A percentile compares a stretch with the other conserved stretches of the same genome.
phyloP scores from a whole-genome alignment of 768 basidiomycete genomes.

The Naganishia antarctica region DNA sequence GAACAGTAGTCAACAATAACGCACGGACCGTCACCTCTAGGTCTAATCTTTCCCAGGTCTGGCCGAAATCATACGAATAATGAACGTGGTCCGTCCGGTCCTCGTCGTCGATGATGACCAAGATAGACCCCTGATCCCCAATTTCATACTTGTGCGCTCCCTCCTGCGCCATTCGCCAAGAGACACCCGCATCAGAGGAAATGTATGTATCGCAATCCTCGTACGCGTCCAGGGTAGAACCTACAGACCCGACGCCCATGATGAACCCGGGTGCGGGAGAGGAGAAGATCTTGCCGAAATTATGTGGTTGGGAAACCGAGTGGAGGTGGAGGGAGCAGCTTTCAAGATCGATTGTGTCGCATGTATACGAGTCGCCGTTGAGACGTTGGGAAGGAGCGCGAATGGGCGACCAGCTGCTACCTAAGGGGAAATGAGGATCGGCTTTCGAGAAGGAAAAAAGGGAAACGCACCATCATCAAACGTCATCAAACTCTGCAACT shows the following conservation, averaged over 20 bases:
- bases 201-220: conserved; percentile 89
- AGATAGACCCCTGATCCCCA: conserved; percentile 78
- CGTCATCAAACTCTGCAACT: conserved; percentile 72
- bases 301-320: conserved; percentile 87
- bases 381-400: conserved; percentile 59
- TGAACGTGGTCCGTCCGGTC: conserved; percentile 62
- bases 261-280: conserved; percentile 89
- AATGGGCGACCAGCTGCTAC: conserved; percentile 73
- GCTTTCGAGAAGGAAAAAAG: no score
- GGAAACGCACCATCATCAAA: conserved; percentile 70
- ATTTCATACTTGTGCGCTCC: conserved; percentile 93
- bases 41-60: conserved; percentile 68
- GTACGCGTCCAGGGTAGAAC: conserved; percentile 63
- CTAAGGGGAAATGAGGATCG: no score
- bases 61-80: conserved; percentile 79
- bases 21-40: conserved; percentile 69
- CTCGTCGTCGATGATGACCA: conserved; percentile 80
- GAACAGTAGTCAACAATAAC: conserved; percentile 74
- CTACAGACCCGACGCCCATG: conserved; percentile 93
- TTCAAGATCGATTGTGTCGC: conserved; percentile 57
- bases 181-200: conserved; percentile 79
- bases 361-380: conserved; percentile 61
- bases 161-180: conserved; percentile 70
- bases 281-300: conserved; percentile 89
- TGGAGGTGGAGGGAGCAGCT: conserved; percentile 81